Evolutionary conservation across 352 stramenopile species (phyloP), one percentile per base, ranked within the genome.

Genomic region (Albugo candida): DNA sequence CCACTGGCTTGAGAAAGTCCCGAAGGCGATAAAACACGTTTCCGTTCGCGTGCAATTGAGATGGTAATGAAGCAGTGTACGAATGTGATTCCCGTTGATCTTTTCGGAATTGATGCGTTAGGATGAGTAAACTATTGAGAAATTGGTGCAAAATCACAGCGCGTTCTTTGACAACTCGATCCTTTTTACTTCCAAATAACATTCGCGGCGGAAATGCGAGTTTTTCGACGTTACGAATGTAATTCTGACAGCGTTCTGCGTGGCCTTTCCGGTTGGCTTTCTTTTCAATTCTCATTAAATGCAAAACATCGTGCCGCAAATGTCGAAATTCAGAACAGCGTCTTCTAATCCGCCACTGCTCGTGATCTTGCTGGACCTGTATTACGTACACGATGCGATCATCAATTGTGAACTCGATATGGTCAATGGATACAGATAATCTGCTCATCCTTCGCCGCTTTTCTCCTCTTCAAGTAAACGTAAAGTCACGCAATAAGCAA

Each of bases 81-180:
- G 24, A 31, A 8, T 31, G 24, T 31, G 24, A 31, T 34, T 63
- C 45, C 46, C 83, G 81, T 47, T 85, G 73, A 16, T 64, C 67
- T 55, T 85, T 85, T 19, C 70, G 61, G 53, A 80, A 85, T 58
- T 61, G 73, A 58, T 85, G 68, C 38, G 70, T 83, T 48, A 81
- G 63, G 31, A 78, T 59, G 13, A 85, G 58, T 27, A 85, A 59
- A 45, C 70, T 71, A 49, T 81, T 81, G 52, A 85, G 60, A 49
- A 85, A 85, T 21, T 70, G 67, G 44, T 85, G 70, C 13, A 85
- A 67, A 60, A 81, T 67, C 3, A 76, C 63, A 0, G 73, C 73
- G 43, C 73, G 70, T 35, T 76, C 67, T 56, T 81, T 82, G 44
- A 85, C 64, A 14, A 85, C 73, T 45, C 68, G 59, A 57, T 85